Percentiles rank a stretch among this genome's conserved stretches.
Conservation (phyloP, 257 asterid genomes). For the Phtheirospermum japonicum region DNA sequence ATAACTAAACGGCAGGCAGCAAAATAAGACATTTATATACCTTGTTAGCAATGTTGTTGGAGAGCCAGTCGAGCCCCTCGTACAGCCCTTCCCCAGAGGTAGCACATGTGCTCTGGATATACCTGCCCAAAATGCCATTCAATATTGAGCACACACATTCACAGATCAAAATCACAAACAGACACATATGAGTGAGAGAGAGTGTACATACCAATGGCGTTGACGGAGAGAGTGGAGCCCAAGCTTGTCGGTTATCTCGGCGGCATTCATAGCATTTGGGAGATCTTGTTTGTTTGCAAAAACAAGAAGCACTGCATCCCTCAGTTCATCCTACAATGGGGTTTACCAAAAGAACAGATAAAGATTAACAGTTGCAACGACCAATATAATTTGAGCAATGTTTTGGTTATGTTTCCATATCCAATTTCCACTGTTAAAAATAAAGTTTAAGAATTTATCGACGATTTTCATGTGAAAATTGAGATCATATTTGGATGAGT, state of each 20-base stretch:
- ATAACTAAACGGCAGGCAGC: neutral
- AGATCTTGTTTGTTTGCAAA: conserved; percentile 74
- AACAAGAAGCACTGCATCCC: conserved; percentile 74
- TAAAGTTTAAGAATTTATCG: too few relatives aligned
- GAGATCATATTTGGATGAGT: too few relatives aligned
- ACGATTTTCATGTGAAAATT: too few relatives aligned
- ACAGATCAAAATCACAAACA: neutral
- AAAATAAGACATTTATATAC: conserved; percentile 19
- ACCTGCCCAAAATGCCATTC: conserved; percentile 46
- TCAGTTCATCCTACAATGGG: conserved; percentile 46
- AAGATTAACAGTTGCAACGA: neutral
- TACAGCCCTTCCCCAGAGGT: conserved; percentile 70
- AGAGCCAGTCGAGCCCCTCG: conserved; percentile 75
- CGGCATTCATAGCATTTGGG: conserved; percentile 75
- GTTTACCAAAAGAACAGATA: neutral
- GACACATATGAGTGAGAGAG: conserved; percentile 1
- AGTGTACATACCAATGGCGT: conserved; percentile 52
- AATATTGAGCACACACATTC: neutral
- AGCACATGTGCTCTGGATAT: conserved; percentile 75
- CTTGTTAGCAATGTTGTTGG: conserved; percentile 72
- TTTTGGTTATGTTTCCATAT: too few relatives aligned
- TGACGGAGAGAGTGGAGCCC: conserved; percentile 74
- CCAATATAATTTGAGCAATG: too few relatives aligned
- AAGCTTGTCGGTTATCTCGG: conserved; percentile 72
- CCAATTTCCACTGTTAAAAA: too few relatives aligned